Conservation (phyloP, 345 rosid species). For the Adansonia digitata region DNA sequence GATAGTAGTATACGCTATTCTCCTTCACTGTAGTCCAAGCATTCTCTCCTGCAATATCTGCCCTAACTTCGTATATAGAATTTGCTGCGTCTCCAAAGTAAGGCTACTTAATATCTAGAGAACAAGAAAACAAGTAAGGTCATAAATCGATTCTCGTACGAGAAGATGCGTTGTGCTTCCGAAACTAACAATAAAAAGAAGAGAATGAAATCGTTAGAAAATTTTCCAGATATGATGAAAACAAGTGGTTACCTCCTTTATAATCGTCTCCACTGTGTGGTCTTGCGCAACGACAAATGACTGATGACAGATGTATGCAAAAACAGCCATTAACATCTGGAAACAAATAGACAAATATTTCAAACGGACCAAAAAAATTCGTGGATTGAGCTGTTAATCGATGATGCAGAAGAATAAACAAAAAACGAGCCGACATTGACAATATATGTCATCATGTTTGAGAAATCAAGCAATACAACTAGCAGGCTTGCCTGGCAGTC, state of each 20-base stretch:
- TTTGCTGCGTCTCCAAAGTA: constrained; percentile 62
- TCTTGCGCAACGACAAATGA: constrained; percentile 46
- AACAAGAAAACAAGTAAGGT: background rate
- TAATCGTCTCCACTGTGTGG: constrained; percentile 53
- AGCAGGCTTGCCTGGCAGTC: constrained; percentile 63
- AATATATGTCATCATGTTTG: background rate
- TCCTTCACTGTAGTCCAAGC: background rate
- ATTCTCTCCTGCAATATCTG: constrained; percentile 53
- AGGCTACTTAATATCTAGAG: constrained; percentile 58
- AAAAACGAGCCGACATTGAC: background rate
- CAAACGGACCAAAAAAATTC: background rate
- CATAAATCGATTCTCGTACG: background rate
- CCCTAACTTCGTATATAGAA: constrained; percentile 58
- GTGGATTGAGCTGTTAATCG: background rate
- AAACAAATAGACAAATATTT: constrained; percentile 8
- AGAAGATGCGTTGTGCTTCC: background rate
- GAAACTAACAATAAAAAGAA: background rate
- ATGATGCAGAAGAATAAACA: background rate
- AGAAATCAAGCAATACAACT: background rate
- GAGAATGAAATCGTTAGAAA: no score
- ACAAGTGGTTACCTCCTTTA: constrained; percentile 53
- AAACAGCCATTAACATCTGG: constrained; percentile 94
- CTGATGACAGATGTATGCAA: constrained; percentile 47
- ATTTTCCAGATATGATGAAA: background rate
- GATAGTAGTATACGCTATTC: no score